Evolutionary conservation across 2,329 filamentous ascomycete genomes (phyloP).

Genomic region (Fusarium coicis): DNA sequence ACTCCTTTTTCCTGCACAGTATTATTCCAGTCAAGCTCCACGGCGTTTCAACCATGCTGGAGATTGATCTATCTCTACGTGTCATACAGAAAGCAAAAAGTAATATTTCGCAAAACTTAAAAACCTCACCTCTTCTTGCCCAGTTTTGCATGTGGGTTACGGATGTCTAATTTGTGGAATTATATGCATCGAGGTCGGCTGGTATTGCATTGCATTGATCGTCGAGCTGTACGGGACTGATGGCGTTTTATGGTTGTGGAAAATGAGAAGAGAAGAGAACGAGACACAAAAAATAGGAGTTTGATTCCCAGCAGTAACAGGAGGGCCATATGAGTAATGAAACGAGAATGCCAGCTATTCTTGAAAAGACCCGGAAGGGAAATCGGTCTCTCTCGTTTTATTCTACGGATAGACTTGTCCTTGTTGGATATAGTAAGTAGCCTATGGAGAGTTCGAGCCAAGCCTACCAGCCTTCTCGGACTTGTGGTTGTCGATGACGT

Average conservation of each 20-base stretch:
- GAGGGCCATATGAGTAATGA: conserved; percentile 38
- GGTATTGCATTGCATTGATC: conserved; percentile 47
- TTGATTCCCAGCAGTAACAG: conserved; percentile 31
- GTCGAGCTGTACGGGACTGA: conserved; percentile 41
- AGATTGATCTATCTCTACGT: conserved; percentile 37
- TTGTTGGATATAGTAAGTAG: conserved; percentile 10
- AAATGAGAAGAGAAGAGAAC: conserved; percentile 20
- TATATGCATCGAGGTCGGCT: conserved; percentile 46
- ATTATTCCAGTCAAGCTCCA: conserved; percentile 35
- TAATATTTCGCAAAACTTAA: conserved; percentile 44
- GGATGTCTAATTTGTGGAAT: conserved; percentile 50
- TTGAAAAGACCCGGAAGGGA: not conserved
- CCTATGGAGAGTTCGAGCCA: conserved; percentile 8
- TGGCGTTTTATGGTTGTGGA: conserved; percentile 46
- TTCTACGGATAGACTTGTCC: conserved; percentile 16
- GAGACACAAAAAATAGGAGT: conserved; percentile 11
- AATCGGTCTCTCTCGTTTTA: conserved; percentile 10
- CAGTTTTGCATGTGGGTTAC: conserved; percentile 39
- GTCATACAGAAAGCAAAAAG: conserved; percentile 43
- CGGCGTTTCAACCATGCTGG: conserved; percentile 41
- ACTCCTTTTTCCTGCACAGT: conserved; percentile 29
- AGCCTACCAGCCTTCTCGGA: conserved; percentile 4
- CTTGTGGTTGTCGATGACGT: conserved; percentile 28
- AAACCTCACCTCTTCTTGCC: conserved; percentile 8
- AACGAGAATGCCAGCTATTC: conserved; percentile 31